phyloP scores from a whole-genome alignment of 805 yeast species.

The Zygotorulaspora florentina region DNA sequence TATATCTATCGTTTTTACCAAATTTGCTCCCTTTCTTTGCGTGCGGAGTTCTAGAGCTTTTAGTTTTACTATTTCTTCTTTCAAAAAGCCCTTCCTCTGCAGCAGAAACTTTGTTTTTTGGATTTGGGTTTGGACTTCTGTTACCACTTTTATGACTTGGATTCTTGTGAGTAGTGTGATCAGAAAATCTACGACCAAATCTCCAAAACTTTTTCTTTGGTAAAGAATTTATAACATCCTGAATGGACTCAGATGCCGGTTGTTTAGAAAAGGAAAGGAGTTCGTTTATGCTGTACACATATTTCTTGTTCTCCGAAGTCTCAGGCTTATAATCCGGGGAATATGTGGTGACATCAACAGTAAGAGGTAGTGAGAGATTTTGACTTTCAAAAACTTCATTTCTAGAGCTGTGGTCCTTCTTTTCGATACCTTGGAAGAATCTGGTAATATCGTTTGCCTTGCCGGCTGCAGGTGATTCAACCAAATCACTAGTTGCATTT shows the following conservation, averaged over 20 bases:
- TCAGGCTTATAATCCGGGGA: constrained; percentile 23
- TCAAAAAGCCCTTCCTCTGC: constrained; percentile 14
- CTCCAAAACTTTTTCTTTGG: constrained; percentile 52
- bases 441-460: constrained; percentile 7
- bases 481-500: not conserved
- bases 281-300: constrained; percentile 31
- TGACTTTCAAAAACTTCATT: constrained; percentile 1
- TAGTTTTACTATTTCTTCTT: constrained; percentile 22
- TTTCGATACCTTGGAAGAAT: constrained; percentile 9
- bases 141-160: constrained; percentile 15
- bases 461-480: not conserved
- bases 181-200: constrained; percentile 31
- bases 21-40: constrained; percentile 15
- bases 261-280: constrained; percentile 18
- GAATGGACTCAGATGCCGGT: constrained; percentile 32
- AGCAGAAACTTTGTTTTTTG: constrained; percentile 11
- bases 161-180: constrained; percentile 14
- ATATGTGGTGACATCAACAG: constrained; percentile 7
- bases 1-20: constrained; percentile 14
- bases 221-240: constrained; percentile 34
- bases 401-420: constrained; percentile 2
- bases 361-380: not conserved
- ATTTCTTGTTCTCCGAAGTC: constrained; percentile 10
- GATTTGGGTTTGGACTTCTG: constrained; percentile 11
- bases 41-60: constrained; percentile 10